Conservation (phyloP, 768 basidiomycete species). For the Pulveroboletus sp. region DNA sequence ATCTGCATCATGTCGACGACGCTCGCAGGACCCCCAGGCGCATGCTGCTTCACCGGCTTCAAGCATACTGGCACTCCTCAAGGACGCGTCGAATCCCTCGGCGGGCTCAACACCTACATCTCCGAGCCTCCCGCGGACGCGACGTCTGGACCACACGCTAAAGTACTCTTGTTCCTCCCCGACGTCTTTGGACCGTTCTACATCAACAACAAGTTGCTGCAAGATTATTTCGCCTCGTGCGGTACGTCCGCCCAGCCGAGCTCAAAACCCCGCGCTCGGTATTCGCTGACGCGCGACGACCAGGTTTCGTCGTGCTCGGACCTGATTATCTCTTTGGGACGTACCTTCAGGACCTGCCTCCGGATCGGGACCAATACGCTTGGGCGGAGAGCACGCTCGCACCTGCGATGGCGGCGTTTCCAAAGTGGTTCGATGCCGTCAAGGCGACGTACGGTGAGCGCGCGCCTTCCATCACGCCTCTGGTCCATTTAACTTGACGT, state of each 20-base stretch:
- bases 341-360: conserved; percentile 34
- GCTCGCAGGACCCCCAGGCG: conserved; percentile 41
- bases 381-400: conserved; percentile 37
- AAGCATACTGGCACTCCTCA: conserved; percentile 47
- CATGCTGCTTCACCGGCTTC: conserved; percentile 48
- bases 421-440: conserved; percentile 51
- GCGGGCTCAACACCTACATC: conserved; percentile 50
- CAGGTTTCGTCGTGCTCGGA: conserved; percentile 56
- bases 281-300: background rate
- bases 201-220: conserved; percentile 52
- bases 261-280: no score
- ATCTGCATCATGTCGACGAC: conserved; percentile 16
- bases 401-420: conserved; percentile 37
- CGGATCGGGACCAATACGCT: conserved; percentile 26
- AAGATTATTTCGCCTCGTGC: conserved; percentile 58
- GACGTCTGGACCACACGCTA: conserved; percentile 28
- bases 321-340: conserved; percentile 60
- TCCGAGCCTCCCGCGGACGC: conserved; percentile 38
- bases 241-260: conserved; percentile 34
- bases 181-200: conserved; percentile 55
- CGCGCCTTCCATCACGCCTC: background rate
- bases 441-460: conserved; percentile 42
- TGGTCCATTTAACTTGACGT: no score
- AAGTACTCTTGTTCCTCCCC: conserved; percentile 52
- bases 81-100: conserved; percentile 43